Evolutionary conservation across 2,329 filamentous ascomycete genomes (phyloP).

Genomic region (Lachnellula arida): DNA sequence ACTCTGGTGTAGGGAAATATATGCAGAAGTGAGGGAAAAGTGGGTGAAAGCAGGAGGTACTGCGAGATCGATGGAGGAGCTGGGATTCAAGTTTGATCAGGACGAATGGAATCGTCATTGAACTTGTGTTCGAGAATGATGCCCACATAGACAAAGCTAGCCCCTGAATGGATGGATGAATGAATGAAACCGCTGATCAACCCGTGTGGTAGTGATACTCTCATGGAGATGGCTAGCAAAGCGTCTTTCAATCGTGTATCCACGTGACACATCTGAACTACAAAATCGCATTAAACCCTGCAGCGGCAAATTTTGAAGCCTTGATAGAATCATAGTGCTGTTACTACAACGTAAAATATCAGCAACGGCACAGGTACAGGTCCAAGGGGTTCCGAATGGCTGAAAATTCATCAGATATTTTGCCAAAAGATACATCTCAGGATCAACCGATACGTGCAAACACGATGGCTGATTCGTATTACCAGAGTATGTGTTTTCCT

Average conservation of each 20-base stretch:
- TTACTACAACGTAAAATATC: background rate
- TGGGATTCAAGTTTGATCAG: conserved; percentile 57
- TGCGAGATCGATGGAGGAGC: conserved; percentile 62
- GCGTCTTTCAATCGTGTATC: no score
- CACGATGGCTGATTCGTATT: conserved; percentile 49
- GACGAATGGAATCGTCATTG: background rate
- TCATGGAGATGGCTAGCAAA: no score
- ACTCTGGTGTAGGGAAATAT: conserved; percentile 67
- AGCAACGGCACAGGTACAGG: background rate
- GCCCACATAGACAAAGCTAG: no score
- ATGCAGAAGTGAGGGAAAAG: conserved; percentile 63
- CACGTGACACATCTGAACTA: no score
- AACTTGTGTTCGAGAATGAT: no score
- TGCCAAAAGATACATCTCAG: conserved; percentile 36
- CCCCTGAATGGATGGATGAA: no score
- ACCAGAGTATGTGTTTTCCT: conserved; percentile 39
- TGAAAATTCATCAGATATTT: conserved; percentile 8
- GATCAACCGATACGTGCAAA: conserved; percentile 41
- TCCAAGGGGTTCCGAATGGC: background rate
- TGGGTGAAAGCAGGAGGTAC: conserved; percentile 63
- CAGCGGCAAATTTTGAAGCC: no score
- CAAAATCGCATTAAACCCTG: no score
- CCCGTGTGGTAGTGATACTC: no score
- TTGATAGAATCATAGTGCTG: no score
- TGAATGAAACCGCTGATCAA: no score